These are phyloP conservation scores for Neophaeococcomyces aloes DNA, from an alignment of 2,329 filamentous ascomycete species.

Conservation along the genomic window DNA sequence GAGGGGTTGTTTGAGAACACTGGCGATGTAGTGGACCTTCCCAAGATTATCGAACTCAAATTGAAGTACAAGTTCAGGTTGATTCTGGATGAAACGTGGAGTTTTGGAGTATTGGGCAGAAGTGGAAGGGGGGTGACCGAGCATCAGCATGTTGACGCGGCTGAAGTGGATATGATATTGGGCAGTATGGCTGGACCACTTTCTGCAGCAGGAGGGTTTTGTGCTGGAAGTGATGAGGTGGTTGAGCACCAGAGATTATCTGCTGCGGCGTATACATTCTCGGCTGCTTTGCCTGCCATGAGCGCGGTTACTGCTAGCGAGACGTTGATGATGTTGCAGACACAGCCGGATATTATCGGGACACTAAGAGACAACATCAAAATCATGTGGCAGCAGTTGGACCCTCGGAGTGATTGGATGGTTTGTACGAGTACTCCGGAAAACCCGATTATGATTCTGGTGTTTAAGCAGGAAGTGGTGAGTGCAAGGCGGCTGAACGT, in stretches of 20 bases:
- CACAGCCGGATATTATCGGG: slow-evolving; percentile 68
- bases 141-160: slow-evolving; percentile 88
- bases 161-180: slow-evolving; percentile 93
- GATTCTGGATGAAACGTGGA: slow-evolving; percentile 95
- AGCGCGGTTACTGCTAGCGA: slow-evolving; percentile 92
- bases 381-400: slow-evolving; percentile 73
- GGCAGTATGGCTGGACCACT: slow-evolving; percentile 83
- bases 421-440: slow-evolving; percentile 67
- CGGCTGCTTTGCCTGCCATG: slow-evolving; percentile 85
- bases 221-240: slow-evolving; percentile 80
- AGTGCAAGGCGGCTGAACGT: slow-evolving; percentile 55
- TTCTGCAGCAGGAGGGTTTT: slow-evolving; percentile 91
- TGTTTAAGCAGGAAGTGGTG: slow-evolving; percentile 74
- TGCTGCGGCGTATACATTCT: slow-evolving; percentile 87
- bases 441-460: slow-evolving; percentile 77
- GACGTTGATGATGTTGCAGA: slow-evolving; percentile 74
- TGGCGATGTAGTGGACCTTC: slow-evolving; percentile 74
- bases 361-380: slow-evolving; percentile 79
- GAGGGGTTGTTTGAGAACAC: slow-evolving; percentile 88
- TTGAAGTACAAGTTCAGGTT: slow-evolving; percentile 96
- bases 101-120: slow-evolving; percentile 84
- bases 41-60: slow-evolving; percentile 83
- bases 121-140: slow-evolving; percentile 90
- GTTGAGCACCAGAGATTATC: slow-evolving; percentile 94
- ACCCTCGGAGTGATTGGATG: slow-evolving; percentile 90